A percentile compares a stretch with the other conserved stretches of the same genome.
Evolutionary conservation across 495 filamentous ascomycete species (phyloP).

Genomic region (Pseudevernia furfuracea): DNA sequence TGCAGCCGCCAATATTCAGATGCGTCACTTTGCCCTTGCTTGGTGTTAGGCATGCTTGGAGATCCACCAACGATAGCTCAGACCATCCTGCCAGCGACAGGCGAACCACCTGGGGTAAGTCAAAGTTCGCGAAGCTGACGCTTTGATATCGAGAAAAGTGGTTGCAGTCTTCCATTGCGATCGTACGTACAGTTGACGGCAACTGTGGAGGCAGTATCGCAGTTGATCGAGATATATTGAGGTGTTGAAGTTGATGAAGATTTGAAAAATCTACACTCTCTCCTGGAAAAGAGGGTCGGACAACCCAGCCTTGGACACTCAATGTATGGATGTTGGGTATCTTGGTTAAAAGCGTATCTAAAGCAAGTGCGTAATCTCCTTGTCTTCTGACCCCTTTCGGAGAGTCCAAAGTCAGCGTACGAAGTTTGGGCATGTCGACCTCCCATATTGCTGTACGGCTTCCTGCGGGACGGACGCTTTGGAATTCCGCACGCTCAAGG

Average conservation of each 20-base stretch:
- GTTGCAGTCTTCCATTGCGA: neutral
- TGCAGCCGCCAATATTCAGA: conserved; percentile 3
- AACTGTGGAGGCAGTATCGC: neutral
- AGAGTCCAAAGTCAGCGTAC: neutral
- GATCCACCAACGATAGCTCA: neutral
- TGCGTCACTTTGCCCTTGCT: conserved; percentile 13
- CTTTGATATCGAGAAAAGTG: neutral
- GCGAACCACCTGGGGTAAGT: neutral
- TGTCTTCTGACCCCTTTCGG: neutral
- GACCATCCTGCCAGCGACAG: conserved; percentile 6
- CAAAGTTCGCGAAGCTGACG: conserved; percentile 2
- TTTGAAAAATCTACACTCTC: neutral
- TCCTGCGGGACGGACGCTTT: conserved; percentile 18
- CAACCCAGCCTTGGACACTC: conserved; percentile 1
- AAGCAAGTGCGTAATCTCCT: neutral
- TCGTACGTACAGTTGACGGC: conserved; percentile 8
- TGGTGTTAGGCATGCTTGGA: neutral
- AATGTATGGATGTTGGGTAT: neutral
- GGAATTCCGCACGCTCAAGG: conserved; percentile 39
- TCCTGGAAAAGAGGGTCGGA: neutral
- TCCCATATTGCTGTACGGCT: neutral
- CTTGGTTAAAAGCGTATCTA: neutral
- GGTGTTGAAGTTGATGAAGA: conserved; percentile 9
- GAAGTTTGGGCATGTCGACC: conserved; percentile 6
- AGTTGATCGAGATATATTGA: neutral